A percentile compares a stretch with the other conserved stretches of the same genome.
phyloP scores from a whole-genome alignment of 495 filamentous ascomycete species.

The Aspergillus nidulans region DNA sequence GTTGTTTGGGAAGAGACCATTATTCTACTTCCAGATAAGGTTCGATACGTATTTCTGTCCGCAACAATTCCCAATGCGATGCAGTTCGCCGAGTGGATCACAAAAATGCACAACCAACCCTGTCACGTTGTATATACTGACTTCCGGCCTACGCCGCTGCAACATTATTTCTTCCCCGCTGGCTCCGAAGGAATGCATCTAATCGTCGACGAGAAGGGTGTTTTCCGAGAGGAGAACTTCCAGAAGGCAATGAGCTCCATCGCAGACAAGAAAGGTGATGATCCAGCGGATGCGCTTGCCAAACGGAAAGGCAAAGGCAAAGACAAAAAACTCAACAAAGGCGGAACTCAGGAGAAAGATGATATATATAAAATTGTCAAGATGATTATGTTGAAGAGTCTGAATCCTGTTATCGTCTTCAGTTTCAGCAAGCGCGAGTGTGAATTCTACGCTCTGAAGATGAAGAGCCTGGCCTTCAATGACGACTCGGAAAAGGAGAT shows the following conservation, averaged over 20 bases:
- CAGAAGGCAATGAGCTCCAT: conserved; percentile 88
- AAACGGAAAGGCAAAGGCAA: conserved; percentile 82
- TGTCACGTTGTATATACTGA: conserved; percentile 99
- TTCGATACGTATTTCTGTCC: conserved; percentile 95
- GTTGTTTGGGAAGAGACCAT: conserved; percentile 99
- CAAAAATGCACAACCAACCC: conserved; percentile 92
- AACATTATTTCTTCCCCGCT: conserved; percentile 96
- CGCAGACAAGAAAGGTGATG: conserved; percentile 81
- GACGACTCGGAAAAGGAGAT: conserved; percentile 92
- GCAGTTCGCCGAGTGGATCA: conserved; percentile 99
- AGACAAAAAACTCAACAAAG: conserved; percentile 85
- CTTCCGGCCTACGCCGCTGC: conserved; percentile 90
- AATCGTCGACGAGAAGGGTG: conserved; percentile 91
- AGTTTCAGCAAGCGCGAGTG: conserved; percentile 98
- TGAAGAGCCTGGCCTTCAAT: conserved; percentile 89
- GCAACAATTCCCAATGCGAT: conserved; percentile 99
- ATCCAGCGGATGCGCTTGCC: conserved; percentile 70
- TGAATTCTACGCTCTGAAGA: conserved; percentile 77
- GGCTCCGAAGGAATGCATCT: conserved; percentile 92
- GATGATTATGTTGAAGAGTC: conserved; percentile 96
- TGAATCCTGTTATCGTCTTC: conserved; percentile 98
- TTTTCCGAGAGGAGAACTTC: conserved; percentile 95
- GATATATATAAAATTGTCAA: conserved; percentile 97
- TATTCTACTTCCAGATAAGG: conserved; percentile 94
- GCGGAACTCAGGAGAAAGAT: conserved; percentile 64